Evolutionary conservation across 129 eudicot species (phyloP), one percentile per base, ranked within the genome.

Genomic region (Gnaphalium uliginosum): DNA sequence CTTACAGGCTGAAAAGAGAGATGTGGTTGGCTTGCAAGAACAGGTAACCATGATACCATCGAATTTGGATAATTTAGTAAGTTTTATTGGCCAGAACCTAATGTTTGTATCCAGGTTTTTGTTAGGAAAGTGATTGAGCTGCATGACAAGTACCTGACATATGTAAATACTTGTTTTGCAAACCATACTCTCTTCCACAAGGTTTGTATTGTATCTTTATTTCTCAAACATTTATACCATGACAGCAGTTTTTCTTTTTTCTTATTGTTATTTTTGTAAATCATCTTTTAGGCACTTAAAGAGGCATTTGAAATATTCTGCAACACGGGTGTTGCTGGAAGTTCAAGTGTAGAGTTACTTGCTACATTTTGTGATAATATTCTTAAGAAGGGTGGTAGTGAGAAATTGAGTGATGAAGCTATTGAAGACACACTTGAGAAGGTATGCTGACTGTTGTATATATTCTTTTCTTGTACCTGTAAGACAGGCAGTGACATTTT

Each of bases 251-350:
- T 72, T 17, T 25, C 61, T 33, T 66, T n/a, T 58, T 73, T 22
- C 59, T 73, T 66, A 66, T n/a, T 35, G 19, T 27, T 22, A 57
- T 71, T 9, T 24, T 39, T 53, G 24, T 43, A 24, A 43, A 50
- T 60, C 54, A 6, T n/a, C 33, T 24, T 81, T 4, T 72, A 90
- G 98, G 98, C 98, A 17, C 93, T 93, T 23, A 89, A 93, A 74
- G 96, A 93, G 76, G 98, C 98, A 59, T 90, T 93, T 83, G 98
- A 90, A 78, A 80, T 90, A 70, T 93, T 93, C 79, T 88, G 96
- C 88, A 93, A 93, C 78, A 93, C 90, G 83, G 92, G 96, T 71
- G 96, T 93, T 66, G 88, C 96, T 83, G 98, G 98, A 75, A 93
- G 96, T 71, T 90, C 96, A 35, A 93, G 89, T 74, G 92, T 96